Base-by-base conservation (phyloP, 441 rosid species). In the Rhodomyrtus psidioides region DNA sequence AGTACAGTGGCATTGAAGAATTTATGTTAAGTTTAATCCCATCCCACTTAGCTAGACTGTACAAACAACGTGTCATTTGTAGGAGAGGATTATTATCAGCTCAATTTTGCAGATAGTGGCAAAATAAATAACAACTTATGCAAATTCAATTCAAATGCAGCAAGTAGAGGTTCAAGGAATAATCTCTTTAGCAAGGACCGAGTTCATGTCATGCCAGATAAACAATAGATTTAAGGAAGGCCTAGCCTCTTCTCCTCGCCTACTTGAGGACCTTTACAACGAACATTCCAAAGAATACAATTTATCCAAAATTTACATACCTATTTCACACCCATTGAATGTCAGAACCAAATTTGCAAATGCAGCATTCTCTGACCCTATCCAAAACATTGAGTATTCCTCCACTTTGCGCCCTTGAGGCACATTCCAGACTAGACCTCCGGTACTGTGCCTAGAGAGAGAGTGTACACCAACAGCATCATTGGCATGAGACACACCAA, bases 391-490 rank as follows among this genome's bases (percentile, higher is more conserved):
- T 86, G 92, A 82, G 93, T 89, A 91, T 79, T 93, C 96, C 83
- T 95, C 99, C 89, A 93, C 92, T 90, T 85, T 96, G 81, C 83
- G 86, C 87, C 96, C 94, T 83, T 86, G 74, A 15, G 96, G 94
- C 60, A 95, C 82, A 84, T 91, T 92, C 99, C 98, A 96, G 75
- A 89, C 87, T 89, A 97, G 89, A 74, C 99, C 99, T 91, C 98
- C 98, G 51, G 92, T 86, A 82, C 87, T 88, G 85, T 91, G 93
- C 74, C 86, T 89, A 83, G 87, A 87, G 84, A 90, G 86, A 83
- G 89, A 79, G 51, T 81, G 55, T 14, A 86, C 57, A 83, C 57
- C 84, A 39, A 82, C 74, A 84, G 87, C 93, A 87, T 89, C 85
- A 81, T 81, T 51, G 88, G 88, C 53, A 75, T 57, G 34, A 49